Base-by-base conservation (phyloP, 371 early-diverging fungal species). In the Capillidium rhysosporum region DNA sequence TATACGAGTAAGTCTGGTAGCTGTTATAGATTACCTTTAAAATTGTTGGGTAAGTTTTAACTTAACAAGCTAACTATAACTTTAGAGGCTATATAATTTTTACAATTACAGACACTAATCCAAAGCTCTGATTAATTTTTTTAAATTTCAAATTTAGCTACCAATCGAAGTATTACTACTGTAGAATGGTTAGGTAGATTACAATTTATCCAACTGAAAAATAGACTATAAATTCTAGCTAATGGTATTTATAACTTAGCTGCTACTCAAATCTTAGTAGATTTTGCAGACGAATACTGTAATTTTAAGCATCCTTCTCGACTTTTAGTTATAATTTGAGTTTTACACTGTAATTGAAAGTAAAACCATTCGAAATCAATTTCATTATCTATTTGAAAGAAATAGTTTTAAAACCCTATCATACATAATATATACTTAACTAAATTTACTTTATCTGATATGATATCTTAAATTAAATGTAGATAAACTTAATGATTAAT, bases 221-320 rank as follows among this genome's bases (percentile, higher is more conserved):
- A 65, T 29, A 21, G 57, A 16, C 28, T 39, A 3, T 49, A 61
- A 58, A 56, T 89, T 7, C 63, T 90, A 18, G 71, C 86, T 0
- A 92, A 94, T 59, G 95, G 92, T 9, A 89, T 91, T 0, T 92
- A 94, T 62, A 94, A 94, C 61, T 68, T 70, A 47, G 76, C 77
- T 2, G 86, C 89, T 0, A 77, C 84, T 0, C 46, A 56, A 12
- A 80, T 69, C 1, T 64, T 93, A 24, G 62, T 77, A 4, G 58
- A 59, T 1, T 86, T 76, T 62, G 63, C 89, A 2, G 76, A 82
- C 55, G 56, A 65, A 10, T 39, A 64, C 29, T 28, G 56, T 56
- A 47, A 40, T 44, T 55, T 30, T 21, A 45, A 38, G 46, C 48
- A 24, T 34, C 7, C 34, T 34, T 12, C 12, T 7, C 34, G 41